These are phyloP conservation scores for Penicillium bovifimosum DNA, from an alignment of 495 filamentous ascomycete genomes.

Conservation along the genomic window DNA sequence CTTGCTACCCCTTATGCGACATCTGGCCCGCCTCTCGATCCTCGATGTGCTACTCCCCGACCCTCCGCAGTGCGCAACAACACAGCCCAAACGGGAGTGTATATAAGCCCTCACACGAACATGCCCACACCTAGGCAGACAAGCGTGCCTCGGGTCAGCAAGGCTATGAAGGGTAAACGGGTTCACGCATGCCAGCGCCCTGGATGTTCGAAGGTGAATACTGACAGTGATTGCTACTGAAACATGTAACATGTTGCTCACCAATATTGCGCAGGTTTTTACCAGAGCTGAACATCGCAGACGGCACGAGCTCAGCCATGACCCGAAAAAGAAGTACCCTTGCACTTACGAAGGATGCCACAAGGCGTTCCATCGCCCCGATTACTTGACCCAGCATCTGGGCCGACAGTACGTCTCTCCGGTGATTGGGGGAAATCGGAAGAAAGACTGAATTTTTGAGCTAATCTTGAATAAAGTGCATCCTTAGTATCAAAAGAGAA, in stretches of 20 bases:
- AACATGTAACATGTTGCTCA: background rate
- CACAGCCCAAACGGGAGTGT: background rate
- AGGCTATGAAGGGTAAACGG: constrained; percentile 70
- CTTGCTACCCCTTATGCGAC: background rate
- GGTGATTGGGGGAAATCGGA: background rate
- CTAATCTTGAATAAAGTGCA: background rate
- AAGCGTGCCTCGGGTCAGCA: constrained; percentile 58
- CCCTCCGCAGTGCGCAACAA: background rate
- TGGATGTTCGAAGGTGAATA: constrained; percentile 53
- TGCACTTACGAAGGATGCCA: constrained; percentile 12
- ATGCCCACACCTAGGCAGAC: background rate
- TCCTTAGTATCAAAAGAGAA: background rate
- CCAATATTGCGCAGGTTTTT: constrained; percentile 49
- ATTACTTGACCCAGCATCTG: constrained; percentile 17
- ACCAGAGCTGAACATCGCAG: constrained; percentile 71
- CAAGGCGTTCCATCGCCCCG: constrained; percentile 18
- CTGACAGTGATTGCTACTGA: background rate
- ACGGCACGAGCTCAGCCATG: constrained; percentile 16
- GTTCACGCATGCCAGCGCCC: constrained; percentile 61
- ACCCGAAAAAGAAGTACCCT: constrained; percentile 8
- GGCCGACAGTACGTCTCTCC: constrained; percentile 10
- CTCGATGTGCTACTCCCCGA: background rate
- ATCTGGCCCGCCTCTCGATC: background rate
- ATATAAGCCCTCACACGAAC: background rate
- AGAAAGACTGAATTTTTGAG: background rate